Conservation (phyloP, 2,329 filamentous ascomycete genomes). For the Clarireedia monteithiana region DNA sequence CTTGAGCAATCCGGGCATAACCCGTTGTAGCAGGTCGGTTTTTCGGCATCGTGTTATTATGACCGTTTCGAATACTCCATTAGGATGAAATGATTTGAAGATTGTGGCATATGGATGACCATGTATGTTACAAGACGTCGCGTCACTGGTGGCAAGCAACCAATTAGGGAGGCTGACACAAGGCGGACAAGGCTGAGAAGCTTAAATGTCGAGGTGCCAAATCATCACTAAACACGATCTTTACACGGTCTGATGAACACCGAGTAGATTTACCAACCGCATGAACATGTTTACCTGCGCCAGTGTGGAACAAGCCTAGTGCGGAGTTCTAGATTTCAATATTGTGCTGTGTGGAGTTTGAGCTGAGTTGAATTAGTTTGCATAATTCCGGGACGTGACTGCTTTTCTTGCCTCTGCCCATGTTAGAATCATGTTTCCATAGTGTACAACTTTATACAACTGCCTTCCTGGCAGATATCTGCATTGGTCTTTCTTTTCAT, state of each 20-base stretch:
- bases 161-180: conserved; percentile 1
- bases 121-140: conserved; percentile 7
- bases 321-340: too few relatives aligned
- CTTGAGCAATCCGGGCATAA: conserved; percentile 79
- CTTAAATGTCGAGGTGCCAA: not conserved
- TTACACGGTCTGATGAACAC: not conserved
- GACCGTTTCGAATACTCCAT: conserved; percentile 2
- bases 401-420: too few relatives aligned
- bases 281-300: too few relatives aligned
- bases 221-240: not conserved
- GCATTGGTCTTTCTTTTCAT: too few relatives aligned
- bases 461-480: not conserved
- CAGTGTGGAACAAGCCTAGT: too few relatives aligned
- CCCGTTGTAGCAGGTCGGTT: conserved; percentile 61
- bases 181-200: conserved; percentile 3
- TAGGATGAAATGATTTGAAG: not conserved
- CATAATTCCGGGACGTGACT: not conserved
- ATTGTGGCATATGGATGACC: not conserved
- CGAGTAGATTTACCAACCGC: too few relatives aligned
- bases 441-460: not conserved
- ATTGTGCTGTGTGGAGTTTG: not conserved
- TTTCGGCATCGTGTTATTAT: conserved; percentile 22
- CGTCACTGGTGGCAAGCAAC: not conserved
- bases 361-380: not conserved
- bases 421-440: too few relatives aligned